Percentiles rank a stretch among this genome's conserved stretches.
Conservation (phyloP, 2,329 filamentous ascomycete species). For the Neurospora sp. region DNA sequence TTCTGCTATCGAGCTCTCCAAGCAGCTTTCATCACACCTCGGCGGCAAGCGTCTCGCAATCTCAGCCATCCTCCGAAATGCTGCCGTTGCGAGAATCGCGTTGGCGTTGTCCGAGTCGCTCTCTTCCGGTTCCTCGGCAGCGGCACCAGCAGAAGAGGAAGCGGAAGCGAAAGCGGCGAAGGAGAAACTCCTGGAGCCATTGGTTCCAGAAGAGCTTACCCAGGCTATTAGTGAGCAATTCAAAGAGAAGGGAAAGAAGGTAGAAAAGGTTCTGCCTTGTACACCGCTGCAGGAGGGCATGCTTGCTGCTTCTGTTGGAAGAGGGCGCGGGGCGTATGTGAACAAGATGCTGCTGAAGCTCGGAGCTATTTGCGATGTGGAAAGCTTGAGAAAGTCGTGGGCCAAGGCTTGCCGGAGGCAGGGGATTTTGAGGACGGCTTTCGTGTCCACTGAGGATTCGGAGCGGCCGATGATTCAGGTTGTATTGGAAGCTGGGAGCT, state of each 20-base stretch:
- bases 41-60: slow-evolving; percentile 44
- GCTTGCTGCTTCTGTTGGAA: slow-evolving; percentile 48
- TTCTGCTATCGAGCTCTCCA: slow-evolving; percentile 62
- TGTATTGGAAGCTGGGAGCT: slow-evolving; percentile 37
- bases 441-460: slow-evolving; percentile 52
- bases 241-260: slow-evolving; percentile 19
- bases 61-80: slow-evolving; percentile 57
- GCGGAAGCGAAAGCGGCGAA: neutral
- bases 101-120: slow-evolving; percentile 17
- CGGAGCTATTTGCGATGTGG: neutral
- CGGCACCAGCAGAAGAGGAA: neutral
- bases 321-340: slow-evolving; percentile 46
- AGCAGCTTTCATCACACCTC: slow-evolving; percentile 37
- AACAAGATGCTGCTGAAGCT: slow-evolving; percentile 49
- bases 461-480: slow-evolving; percentile 62
- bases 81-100: slow-evolving; percentile 54
- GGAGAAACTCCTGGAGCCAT: neutral
- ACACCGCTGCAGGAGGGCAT: slow-evolving; percentile 84
- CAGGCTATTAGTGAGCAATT: slow-evolving; percentile 25
- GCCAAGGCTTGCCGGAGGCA: slow-evolving; percentile 52
- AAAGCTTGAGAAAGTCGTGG: slow-evolving; percentile 50
- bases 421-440: slow-evolving; percentile 68
- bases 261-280: slow-evolving; percentile 61
- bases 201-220: slow-evolving; percentile 18
- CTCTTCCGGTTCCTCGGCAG: neutral